These are phyloP conservation scores for Copromyces sp. DNA, from an alignment of 495 filamentous ascomycete species.

Conservation along the genomic window DNA sequence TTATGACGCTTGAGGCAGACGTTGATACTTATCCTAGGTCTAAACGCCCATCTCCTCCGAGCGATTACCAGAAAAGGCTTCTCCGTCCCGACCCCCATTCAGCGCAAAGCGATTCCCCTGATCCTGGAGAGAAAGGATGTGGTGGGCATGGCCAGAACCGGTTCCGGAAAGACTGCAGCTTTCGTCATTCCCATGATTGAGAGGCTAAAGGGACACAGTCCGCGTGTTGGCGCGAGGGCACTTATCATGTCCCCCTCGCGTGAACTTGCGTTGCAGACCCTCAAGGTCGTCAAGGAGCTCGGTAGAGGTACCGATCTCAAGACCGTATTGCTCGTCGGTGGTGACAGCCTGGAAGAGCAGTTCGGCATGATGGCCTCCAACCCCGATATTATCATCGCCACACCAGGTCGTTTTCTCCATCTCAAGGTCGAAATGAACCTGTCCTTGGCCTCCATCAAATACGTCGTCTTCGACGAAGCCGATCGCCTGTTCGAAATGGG, in stretches of 20 bases:
- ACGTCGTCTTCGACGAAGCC: conserved; percentile 95
- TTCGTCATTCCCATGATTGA: conserved; percentile 98
- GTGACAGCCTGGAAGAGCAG: conserved; percentile 93
- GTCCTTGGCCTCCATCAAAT: conserved; percentile 73
- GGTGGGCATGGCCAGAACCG: conserved; percentile 94
- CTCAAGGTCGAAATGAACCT: conserved; percentile 91
- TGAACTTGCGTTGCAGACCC: conserved; percentile 86
- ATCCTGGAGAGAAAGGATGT: conserved; percentile 84
- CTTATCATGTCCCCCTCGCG: conserved; percentile 84
- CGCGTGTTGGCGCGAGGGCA: conserved; percentile 70
- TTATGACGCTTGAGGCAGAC: not conserved
- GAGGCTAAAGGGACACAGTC: conserved; percentile 80
- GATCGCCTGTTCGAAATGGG: conserved; percentile 98
- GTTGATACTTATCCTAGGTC: conserved; percentile 32
- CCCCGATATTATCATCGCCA: conserved; percentile 93
- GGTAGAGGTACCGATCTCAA: conserved; percentile 83
- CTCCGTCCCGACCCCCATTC: conserved; percentile 90
- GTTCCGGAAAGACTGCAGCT: conserved; percentile 92
- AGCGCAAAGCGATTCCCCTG: conserved; percentile 90
- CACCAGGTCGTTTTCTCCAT: conserved; percentile 90
- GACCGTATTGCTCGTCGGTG: conserved; percentile 80
- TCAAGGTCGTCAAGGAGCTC: conserved; percentile 94
- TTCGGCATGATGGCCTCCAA: conserved; percentile 87
- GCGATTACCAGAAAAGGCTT: conserved; percentile 91
- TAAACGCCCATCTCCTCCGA: conserved; percentile 71